These are phyloP conservation scores for Dacryopinax spathularia DNA, from an alignment of 768 basidiomycete species.

Conservation along the genomic window DNA sequence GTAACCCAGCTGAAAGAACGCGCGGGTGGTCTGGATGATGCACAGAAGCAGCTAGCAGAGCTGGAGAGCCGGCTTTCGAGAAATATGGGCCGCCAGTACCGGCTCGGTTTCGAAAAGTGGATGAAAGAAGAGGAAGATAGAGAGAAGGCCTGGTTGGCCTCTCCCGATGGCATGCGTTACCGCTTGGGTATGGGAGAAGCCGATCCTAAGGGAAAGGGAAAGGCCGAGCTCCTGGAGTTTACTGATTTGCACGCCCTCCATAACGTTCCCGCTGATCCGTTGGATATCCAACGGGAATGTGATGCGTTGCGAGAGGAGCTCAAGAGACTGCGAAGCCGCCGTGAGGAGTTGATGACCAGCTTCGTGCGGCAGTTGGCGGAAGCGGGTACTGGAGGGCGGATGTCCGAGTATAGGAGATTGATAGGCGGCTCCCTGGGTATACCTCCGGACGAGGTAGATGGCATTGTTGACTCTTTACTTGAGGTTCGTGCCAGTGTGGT, in stretches of 20 bases:
- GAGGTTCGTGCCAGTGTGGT: constrained; percentile 39
- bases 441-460: constrained; percentile 74
- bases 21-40: constrained; percentile 48
- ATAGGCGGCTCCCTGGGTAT: constrained; percentile 86
- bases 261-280: constrained; percentile 42
- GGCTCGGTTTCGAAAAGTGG: constrained; percentile 89
- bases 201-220: constrained; percentile 32
- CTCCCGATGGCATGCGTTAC: constrained; percentile 43
- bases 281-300: constrained; percentile 40
- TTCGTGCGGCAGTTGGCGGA: constrained; percentile 74
- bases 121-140: constrained; percentile 67
- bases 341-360: constrained; percentile 58
- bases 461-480: constrained; percentile 66
- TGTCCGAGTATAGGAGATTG: constrained; percentile 75
- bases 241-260: constrained; percentile 50
- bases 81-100: constrained; percentile 72
- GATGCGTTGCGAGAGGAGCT: constrained; percentile 53
- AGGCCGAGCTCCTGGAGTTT: constrained; percentile 41
- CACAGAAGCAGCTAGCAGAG: constrained; percentile 42
- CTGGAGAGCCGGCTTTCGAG: constrained; percentile 50
- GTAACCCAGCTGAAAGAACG: constrained; percentile 56
- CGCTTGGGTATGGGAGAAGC: constrained; percentile 26
- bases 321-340: constrained; percentile 45
- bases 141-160: constrained; percentile 53
- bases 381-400: constrained; percentile 75